phyloP scores from a whole-genome alignment of 805 yeast species.

The Yamadazyma kitorensis region DNA sequence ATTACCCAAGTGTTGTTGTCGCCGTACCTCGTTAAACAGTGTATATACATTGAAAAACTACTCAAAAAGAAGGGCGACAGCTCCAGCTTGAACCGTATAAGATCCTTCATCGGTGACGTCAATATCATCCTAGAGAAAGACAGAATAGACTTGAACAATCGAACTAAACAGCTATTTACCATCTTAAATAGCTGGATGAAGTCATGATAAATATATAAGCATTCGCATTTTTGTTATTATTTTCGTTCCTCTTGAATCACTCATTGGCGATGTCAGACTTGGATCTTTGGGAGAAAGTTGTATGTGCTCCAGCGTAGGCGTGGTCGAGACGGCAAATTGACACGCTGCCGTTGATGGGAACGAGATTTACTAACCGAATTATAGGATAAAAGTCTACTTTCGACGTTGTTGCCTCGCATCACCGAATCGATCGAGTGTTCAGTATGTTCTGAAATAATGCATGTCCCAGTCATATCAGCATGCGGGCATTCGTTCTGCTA shows the following conservation, averaged over 20 bases:
- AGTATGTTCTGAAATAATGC: slow-evolving; percentile 69
- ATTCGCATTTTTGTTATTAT: slow-evolving; percentile 3
- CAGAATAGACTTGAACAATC: slow-evolving; percentile 21
- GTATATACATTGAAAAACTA: slow-evolving; percentile 26
- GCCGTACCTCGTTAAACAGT: slow-evolving; percentile 34
- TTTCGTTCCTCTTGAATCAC: too few relatives aligned
- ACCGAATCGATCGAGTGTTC: slow-evolving; percentile 48
- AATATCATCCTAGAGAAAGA: slow-evolving; percentile 30
- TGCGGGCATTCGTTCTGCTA: slow-evolving; percentile 82
- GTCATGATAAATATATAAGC: not conserved
- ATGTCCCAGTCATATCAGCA: slow-evolving; percentile 55
- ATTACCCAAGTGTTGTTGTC: slow-evolving; percentile 27
- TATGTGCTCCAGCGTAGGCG: slow-evolving; percentile 1
- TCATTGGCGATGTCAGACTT: slow-evolving; percentile 4
- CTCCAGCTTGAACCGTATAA: not conserved
- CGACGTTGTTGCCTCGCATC: slow-evolving; percentile 24
- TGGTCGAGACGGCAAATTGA: too few relatives aligned
- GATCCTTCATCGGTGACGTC: slow-evolving; percentile 36
- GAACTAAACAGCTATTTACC: not conserved
- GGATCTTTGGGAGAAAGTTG: slow-evolving; percentile 5
- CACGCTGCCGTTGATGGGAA: too few relatives aligned
- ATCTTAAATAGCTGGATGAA: slow-evolving; percentile 1
- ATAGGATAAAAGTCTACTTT: slow-evolving; percentile 9
- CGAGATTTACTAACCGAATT: slow-evolving; percentile 4
- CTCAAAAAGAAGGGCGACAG: slow-evolving; percentile 8